Percentiles rank a stretch among this genome's conserved stretches.
Conservation (phyloP, 2,329 filamentous ascomycete genomes). For the Aspergillus pseudoviridinutans region DNA sequence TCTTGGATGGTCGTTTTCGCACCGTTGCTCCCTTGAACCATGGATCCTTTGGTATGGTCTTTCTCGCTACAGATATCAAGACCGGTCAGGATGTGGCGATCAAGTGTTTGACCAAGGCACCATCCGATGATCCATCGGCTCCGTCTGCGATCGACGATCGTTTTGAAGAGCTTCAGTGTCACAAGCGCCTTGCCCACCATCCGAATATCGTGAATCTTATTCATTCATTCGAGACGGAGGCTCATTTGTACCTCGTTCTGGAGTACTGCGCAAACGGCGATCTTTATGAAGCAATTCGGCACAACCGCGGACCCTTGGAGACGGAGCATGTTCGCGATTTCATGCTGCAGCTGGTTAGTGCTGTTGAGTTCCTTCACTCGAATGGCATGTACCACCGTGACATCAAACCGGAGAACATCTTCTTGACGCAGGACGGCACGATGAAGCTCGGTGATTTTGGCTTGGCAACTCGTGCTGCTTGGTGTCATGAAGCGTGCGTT, state of each 20-base stretch:
- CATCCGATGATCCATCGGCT: conserved; percentile 57
- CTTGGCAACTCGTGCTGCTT: conserved; percentile 80
- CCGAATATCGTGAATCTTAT: conserved; percentile 92
- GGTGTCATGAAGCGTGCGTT: conserved; percentile 89
- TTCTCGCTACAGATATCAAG: conserved; percentile 75
- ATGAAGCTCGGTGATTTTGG: conserved; percentile 99
- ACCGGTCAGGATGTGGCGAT: conserved; percentile 83
- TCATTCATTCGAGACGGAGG: conserved; percentile 84
- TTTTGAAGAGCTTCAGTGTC: conserved; percentile 60
- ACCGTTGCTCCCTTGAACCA: conserved; percentile 94
- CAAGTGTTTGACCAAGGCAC: conserved; percentile 89
- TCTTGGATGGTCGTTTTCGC: conserved; percentile 69
- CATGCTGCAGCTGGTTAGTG: conserved; percentile 90
- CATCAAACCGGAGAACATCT: conserved; percentile 99
- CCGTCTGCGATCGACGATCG: conserved; percentile 74
- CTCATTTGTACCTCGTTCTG: conserved; percentile 86
- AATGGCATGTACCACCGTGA: conserved; percentile 94
- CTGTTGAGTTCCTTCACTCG: conserved; percentile 83
- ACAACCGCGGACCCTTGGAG: conserved; percentile 80
- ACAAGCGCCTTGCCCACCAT: conserved; percentile 73
- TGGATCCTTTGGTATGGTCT: conserved; percentile 98
- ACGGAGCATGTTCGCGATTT: conserved; percentile 96
- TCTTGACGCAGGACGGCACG: conserved; percentile 76
- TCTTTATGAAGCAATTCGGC: conserved; percentile 93
- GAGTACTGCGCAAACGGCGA: conserved; percentile 96